Evolutionary conservation across 1,284 basidiomycete genomes (phyloP), one percentile per base, ranked within the genome.

Genomic region (Cryptococcus sp.): DNA sequence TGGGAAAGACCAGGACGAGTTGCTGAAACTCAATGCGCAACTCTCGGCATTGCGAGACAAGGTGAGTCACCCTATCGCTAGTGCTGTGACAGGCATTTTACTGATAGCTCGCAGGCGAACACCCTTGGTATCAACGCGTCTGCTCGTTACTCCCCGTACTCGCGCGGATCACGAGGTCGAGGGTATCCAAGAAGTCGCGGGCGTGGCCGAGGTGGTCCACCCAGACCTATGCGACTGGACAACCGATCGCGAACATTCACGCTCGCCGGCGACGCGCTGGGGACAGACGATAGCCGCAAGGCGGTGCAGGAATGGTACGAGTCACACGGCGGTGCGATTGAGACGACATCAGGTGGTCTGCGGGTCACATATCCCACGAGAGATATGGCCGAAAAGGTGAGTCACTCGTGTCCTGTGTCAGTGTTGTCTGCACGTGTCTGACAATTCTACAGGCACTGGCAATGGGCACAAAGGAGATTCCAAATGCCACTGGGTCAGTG

Each of bases 181-280:
- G 89, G 85, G 10, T 82, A 88, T 53, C 87, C 86, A 2, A 69
- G 80, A 17, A 82, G 81, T 3, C 80, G 80, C 43, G 66, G 64
- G 17, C 54, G 70, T 66, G 84, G 88, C 52, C 43, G 55, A n/a
- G 88, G 89, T 49, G 63, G 66, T 27, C 61, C 77, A 13, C 81
- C 84, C 46, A 66, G 70, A 27, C 74, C 73, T 66, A 89, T 95
- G 86, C 88, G 89, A 66, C 84, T 97, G 23, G 93, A 97, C 78
- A 93, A 95, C 69, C 86, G 93, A 19, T 89, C 93, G 5, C 90
- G 88, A 78, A 87, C 85, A 71, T 79, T 97, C 30, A 78, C 89
- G 46, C 80, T 96, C 41, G 87, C 89, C 65, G 89, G 87, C 41
- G 76, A 78, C 15, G 84, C 85, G 0, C 69, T 80, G 1, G 46